Conservation (phyloP, 345 rosid species). For the Eucalyptus brandiana region DNA sequence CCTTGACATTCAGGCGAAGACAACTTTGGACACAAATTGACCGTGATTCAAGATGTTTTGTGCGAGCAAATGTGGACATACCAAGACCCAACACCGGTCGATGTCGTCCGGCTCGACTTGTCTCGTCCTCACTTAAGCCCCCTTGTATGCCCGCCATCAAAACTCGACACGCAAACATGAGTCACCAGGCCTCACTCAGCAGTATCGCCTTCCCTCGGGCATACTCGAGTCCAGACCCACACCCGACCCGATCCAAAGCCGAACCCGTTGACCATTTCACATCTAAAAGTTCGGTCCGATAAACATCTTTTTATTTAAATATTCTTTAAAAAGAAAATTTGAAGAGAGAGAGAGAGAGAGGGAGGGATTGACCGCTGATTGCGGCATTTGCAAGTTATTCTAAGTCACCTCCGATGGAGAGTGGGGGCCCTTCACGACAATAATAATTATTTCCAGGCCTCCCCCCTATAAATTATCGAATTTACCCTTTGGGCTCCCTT, state of each 20-base stretch:
- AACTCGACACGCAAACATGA: rapidly evolving
- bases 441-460: not conserved
- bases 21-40: not conserved
- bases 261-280: not conserved
- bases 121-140: not conserved
- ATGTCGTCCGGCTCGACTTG: not conserved
- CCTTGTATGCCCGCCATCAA: rapidly evolving
- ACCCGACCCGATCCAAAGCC: not conserved
- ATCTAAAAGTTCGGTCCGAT: not conserved
- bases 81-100: not conserved
- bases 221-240: not conserved
- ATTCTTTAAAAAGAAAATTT: not conserved
- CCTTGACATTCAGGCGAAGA: not conserved
- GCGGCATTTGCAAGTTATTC: not conserved
- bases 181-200: rapidly evolving
- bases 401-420: not conserved
- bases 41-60: not conserved
- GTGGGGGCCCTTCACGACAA: not conserved
- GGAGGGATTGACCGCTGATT: not conserved
- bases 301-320: not conserved
- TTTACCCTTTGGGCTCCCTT: not conserved
- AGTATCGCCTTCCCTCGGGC: not conserved
- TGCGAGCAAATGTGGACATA: not conserved
- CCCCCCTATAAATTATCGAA: not conserved
- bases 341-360: not conserved